phyloP scores from a whole-genome alignment of 805 yeast genomes.

The Zygosaccharomyces lentus region DNA sequence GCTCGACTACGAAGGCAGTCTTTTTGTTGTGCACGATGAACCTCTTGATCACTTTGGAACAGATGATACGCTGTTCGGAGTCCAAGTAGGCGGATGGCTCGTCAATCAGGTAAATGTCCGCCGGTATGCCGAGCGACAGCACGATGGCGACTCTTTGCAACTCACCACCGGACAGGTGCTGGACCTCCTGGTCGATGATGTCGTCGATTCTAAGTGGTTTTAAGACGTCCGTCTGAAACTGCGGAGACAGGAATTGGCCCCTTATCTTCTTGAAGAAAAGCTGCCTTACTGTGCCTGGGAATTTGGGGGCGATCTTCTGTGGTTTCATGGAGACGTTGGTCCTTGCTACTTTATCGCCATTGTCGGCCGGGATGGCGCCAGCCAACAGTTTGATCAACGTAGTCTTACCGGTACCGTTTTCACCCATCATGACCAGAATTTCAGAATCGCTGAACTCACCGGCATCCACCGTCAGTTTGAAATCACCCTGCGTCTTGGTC shows the following conservation, averaged over 20 bases:
- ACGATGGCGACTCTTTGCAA: constrained; percentile 98
- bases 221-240: constrained; percentile 96
- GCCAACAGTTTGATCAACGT: constrained; percentile 94
- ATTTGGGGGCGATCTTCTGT: constrained; percentile 97
- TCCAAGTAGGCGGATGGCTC: constrained; percentile 99
- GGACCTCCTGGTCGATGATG: constrained; percentile 96
- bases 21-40: constrained; percentile 93
- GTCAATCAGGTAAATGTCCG: constrained; percentile 94
- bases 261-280: constrained; percentile 94
- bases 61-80: constrained; percentile 98
- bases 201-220: constrained; percentile 92
- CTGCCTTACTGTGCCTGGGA: constrained; percentile 98
- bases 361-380: constrained; percentile 87
- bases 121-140: constrained; percentile 86
- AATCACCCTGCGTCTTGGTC: constrained; percentile 94
- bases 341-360: constrained; percentile 77
- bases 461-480: constrained; percentile 70
- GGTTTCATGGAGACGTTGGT: constrained; percentile 97
- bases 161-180: constrained; percentile 98
- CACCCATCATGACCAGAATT: constrained; percentile 99
- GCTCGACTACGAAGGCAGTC: constrained; percentile 99
- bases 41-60: constrained; percentile 97
- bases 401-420: constrained; percentile 99
- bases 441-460: constrained; percentile 97
- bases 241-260: constrained; percentile 90